A percentile compares a stretch with the other conserved stretches of the same genome.
Conservation (phyloP, 768 basidiomycete genomes). For the Auriscalpium microsporum region DNA sequence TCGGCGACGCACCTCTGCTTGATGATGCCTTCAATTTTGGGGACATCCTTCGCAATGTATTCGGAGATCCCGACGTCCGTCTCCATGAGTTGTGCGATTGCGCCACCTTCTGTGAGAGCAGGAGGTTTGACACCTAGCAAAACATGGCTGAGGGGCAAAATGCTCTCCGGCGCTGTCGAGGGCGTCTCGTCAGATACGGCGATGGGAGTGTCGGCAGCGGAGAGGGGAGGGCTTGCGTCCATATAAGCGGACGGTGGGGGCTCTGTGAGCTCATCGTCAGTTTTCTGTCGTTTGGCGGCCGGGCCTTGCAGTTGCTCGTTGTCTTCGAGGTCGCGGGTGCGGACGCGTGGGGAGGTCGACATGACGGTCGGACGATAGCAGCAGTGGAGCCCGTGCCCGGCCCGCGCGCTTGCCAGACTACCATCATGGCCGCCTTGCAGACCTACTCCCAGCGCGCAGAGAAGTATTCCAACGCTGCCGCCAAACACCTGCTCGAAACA, state of each 20-base stretch:
- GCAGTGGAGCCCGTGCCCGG: not conserved
- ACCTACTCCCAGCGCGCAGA: constrained; percentile 57
- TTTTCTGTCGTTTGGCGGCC: constrained; percentile 31
- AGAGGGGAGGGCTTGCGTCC: constrained; percentile 10
- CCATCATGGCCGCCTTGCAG: constrained; percentile 25
- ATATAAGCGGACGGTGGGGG: constrained; percentile 8
- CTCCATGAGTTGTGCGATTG: constrained; percentile 56
- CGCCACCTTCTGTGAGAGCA: constrained; percentile 37
- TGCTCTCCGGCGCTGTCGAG: constrained; percentile 3
- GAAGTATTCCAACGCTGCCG: constrained; percentile 64
- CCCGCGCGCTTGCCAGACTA: not conserved
- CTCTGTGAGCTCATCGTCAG: constrained; percentile 15
- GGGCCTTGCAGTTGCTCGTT: constrained; percentile 17
- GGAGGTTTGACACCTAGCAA: constrained; percentile 55
- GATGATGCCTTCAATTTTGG: constrained; percentile 84
- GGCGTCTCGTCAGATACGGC: constrained; percentile 22
- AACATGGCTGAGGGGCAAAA: constrained; percentile 67
- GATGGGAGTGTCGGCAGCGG: constrained; percentile 15
- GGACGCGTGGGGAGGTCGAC: constrained; percentile 1
- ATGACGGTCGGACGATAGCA: not conserved
- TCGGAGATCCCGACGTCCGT: constrained; percentile 86
- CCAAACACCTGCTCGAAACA: constrained; percentile 65
- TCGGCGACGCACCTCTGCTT: constrained; percentile 72
- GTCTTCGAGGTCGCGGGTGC: constrained; percentile 18
- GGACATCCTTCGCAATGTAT: constrained; percentile 63